phyloP scores from a whole-genome alignment of 1,284 basidiomycete species.

The Moesziomyces sp. region DNA sequence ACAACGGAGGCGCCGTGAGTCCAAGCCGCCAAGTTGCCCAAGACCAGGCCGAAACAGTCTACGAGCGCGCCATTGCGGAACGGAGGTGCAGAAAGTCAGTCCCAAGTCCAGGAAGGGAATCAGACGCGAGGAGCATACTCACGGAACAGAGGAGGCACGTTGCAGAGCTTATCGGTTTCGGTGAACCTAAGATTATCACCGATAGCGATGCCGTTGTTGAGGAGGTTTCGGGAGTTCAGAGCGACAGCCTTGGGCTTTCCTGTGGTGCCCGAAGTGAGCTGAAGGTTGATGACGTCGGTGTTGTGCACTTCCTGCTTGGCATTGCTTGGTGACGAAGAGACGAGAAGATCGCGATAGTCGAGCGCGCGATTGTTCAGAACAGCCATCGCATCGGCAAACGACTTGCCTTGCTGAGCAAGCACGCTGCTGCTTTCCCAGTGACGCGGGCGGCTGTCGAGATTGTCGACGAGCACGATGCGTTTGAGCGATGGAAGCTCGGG shows the following conservation, averaged over 20 bases:
- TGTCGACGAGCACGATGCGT: slow-evolving; percentile 78
- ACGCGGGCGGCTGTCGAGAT: slow-evolving; percentile 67
- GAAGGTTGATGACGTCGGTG: slow-evolving; percentile 81
- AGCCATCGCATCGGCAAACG: slow-evolving; percentile 44
- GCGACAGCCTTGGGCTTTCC: slow-evolving; percentile 57
- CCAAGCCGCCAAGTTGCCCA: slow-evolving; percentile 85
- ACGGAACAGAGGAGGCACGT: slow-evolving; percentile 58
- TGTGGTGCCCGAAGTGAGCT: slow-evolving; percentile 46
- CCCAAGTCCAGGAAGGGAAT: no score
- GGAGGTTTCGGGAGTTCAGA: slow-evolving; percentile 73
- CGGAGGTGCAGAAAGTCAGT: slow-evolving; percentile 1
- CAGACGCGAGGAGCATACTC: slow-evolving; percentile 3
- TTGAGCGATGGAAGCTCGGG: slow-evolving; percentile 75
- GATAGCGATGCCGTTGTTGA: slow-evolving; percentile 81
- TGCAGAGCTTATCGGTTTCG: slow-evolving; percentile 42
- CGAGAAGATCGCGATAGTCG: slow-evolving; percentile 56
- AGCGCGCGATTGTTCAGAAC: slow-evolving; percentile 28
- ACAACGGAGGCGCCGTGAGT: slow-evolving; percentile 78
- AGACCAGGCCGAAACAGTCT: slow-evolving; percentile 83
- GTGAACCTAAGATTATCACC: slow-evolving; percentile 75
- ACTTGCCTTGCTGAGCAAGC: slow-evolving; percentile 38
- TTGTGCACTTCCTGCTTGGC: slow-evolving; percentile 71
- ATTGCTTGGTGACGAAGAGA: slow-evolving; percentile 72
- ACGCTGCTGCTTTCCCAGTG: slow-evolving; percentile 55
- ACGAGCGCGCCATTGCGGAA: no score